Percentiles rank a stretch among this genome's conserved stretches.
phyloP scores from a whole-genome alignment of 495 filamentous ascomycete species.

The Penicillium waksmanii region DNA sequence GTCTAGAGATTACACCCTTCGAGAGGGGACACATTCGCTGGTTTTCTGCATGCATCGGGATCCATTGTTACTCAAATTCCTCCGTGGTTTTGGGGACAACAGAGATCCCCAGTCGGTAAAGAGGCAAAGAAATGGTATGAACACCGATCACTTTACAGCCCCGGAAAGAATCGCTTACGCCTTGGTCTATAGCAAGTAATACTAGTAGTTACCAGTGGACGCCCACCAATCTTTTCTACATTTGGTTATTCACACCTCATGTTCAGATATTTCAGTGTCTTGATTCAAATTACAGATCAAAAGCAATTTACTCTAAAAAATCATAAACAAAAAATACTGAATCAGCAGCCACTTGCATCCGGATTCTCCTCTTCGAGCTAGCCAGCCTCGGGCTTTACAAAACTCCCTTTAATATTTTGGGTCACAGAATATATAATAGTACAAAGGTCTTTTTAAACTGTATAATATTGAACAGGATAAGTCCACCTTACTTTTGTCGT shows the following conservation, averaged over 20 bases:
- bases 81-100: background rate
- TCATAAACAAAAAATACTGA: background rate
- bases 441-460: no score
- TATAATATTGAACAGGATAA: no score
- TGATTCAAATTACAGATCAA: no score
- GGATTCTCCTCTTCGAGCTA: no score
- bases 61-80: background rate
- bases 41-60: background rate
- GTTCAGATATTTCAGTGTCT: no score
- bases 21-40: background rate
- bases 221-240: no score
- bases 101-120: background rate
- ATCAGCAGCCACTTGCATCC: background rate
- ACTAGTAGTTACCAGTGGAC: no score
- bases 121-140: background rate
- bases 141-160: constrained; percentile 1
- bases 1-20: background rate
- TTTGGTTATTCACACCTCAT: no score
- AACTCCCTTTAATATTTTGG: no score
- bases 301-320: no score
- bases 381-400: background rate
- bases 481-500: no score
- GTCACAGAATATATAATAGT: no score
- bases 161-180: background rate
- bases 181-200: background rate